These are phyloP conservation scores for Rubia yunnanensis DNA, from an alignment of 257 asterid genomes.

Conservation along the genomic window DNA sequence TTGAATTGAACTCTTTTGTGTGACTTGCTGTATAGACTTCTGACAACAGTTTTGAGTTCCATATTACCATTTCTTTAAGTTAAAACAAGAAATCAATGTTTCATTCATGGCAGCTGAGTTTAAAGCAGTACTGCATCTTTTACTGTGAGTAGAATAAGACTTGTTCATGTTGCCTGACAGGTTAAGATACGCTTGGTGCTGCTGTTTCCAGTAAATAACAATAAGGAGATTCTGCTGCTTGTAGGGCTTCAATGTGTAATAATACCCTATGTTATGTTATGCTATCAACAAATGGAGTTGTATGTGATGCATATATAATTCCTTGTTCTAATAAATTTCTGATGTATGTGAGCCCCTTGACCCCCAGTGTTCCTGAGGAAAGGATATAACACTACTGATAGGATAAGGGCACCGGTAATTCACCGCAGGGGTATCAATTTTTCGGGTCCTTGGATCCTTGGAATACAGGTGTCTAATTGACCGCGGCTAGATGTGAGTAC, in stretches of 20 bases:
- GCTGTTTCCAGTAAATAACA: neutral
- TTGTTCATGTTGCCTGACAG: constrained; percentile 37
- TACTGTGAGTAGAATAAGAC: neutral
- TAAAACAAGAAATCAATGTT: neutral
- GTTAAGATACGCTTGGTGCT: constrained; percentile 24
- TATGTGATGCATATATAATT: no score
- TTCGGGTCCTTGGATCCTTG: no score
- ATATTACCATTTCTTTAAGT: neutral
- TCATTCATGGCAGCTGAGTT: neutral
- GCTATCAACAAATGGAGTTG: neutral
- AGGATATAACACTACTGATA: no score
- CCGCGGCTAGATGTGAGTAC: no score
- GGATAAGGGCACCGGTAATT: no score
- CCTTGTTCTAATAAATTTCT: no score
- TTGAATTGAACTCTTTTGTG: no score
- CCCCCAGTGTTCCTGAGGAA: no score
- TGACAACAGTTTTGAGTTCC: neutral
- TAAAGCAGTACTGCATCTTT: neutral
- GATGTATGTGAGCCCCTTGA: no score
- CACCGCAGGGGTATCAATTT: no score
- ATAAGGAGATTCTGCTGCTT: neutral
- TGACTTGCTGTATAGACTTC: neutral
- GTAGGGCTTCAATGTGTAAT: neutral
- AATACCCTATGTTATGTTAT: neutral
- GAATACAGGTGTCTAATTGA: no score